phyloP scores from a whole-genome alignment of 768 basidiomycete genomes.

The Rhodotorula graminis region DNA sequence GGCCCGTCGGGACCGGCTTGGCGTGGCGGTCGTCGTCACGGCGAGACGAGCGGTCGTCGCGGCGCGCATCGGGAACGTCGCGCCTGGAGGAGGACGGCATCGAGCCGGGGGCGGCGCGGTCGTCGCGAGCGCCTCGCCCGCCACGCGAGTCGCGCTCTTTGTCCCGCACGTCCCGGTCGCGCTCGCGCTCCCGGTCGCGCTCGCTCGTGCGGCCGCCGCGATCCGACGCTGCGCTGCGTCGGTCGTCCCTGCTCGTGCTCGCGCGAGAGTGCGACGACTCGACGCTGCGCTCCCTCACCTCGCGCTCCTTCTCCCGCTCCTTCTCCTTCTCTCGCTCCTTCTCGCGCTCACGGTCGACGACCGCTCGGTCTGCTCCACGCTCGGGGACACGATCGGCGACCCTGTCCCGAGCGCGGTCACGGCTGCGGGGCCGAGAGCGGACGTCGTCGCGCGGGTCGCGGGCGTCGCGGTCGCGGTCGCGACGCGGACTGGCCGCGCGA shows the following conservation, averaged over 20 bases:
- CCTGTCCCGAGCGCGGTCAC: conserved; percentile 21
- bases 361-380: conserved; percentile 7
- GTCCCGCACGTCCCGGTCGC: background rate
- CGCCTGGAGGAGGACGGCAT: background rate
- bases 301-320: conserved; percentile 47
- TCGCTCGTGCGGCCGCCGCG: background rate
- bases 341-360: conserved; percentile 8
- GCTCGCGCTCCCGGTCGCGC: conserved; percentile 16
- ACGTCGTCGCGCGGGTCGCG: background rate
- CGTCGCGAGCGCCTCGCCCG: background rate
- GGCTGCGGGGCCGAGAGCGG: conserved; percentile 4
- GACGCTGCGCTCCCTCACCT: conserved; percentile 31
- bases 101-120: background rate
- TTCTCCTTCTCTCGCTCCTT: conserved; percentile 43
- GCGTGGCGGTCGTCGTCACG: background rate
- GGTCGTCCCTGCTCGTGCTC: conserved; percentile 51
- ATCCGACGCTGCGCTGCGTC: no score
- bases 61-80: background rate
- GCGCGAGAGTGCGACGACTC: background rate
- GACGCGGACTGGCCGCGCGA: background rate
- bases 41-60: background rate
- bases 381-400: conserved; percentile 49
- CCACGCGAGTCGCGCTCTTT: background rate
- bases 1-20: background rate
- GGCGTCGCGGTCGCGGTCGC: background rate